Evolutionary conservation across 140 eudicot species (phyloP), one percentile per base, ranked within the genome.

Genomic region (Oenanthe javanica): DNA sequence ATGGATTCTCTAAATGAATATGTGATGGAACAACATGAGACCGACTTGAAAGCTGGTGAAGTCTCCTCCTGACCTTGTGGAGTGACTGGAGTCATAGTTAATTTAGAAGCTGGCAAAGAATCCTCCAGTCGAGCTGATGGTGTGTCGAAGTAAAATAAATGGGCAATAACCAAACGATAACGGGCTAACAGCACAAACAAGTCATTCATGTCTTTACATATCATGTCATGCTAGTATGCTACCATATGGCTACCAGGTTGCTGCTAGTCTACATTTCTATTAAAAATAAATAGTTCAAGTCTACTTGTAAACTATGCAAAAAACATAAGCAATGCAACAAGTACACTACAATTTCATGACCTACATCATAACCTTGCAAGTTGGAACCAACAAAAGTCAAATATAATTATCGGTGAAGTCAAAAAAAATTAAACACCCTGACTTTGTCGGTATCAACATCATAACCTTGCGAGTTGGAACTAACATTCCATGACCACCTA

Each of bases 41-140:
- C n/a, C n/a, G 73, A 43, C 74, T 61, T 79, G 31, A 51, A 47
- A 52, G 79, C 16, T 31, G 48, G 63, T 45, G 48, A 42, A 63
- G 7, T 31, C 45, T 78, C 74, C 31, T 13, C 74, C 19, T 19
- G 59, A 78, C 9, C 46, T 38, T 40, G 51, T 63, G 81, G 59
- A 73, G 54, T 73, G 77, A 40, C 54, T 13, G 81, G 74, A 73
- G 54, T 46, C 38, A 16, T 18, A 19, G 25, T 5, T 36, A 42
- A n/a, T 18, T 40, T 71, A 23, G 47, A 71, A 74, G 78, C 72
- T 77, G 80, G 52, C 42, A 40, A 31, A 42, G 75, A 48, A 63
- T 10, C 75, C 81, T 78, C 74, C 49, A 45, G 31, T 31, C 31
- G 0, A 4, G 18, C 2, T 19, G 0, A 59, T 6, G n/a, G 1